Evolutionary conservation across 495 filamentous ascomycete genomes (phyloP), one percentile per base, ranked within the genome.

Genomic region (Aspergillus cavernicola): DNA sequence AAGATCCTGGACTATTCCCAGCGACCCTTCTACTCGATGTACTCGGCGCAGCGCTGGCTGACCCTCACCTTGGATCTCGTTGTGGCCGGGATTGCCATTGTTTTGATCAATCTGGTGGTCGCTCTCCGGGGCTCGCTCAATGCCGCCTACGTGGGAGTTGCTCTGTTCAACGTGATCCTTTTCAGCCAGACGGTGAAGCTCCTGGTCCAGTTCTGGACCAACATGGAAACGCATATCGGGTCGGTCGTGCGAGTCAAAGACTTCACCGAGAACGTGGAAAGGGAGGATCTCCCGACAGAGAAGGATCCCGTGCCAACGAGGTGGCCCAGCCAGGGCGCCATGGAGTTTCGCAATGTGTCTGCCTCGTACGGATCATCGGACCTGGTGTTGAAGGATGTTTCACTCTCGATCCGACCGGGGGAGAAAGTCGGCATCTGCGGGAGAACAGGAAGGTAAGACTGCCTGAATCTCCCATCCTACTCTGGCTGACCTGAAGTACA

Each of bases 371-470:
- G 61, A 68, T 73, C 64, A 72, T 57, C 61, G 3, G 68, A 73
- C 43, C 71, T 63, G 2, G 78, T 78, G 7, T 68, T 85, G 29
- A 66, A 72, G 4, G 60, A 80, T 42, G 58, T 85, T 6, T 78
- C 72, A 11, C 58, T 85, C 0, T 59, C 67, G 8, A 74, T 87
- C 37, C 43, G 66, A 9, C 66, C 75, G 1, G 83, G 82, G 6
- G 74, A 85, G 62, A 84, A 84, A 47, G 65, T 85, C 18, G 79
- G 71, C 19, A 80, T 85, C 29, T 76, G 73, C 41, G 73, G 73
- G 23, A 60, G 71, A 47, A 73, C 71, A 4, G 72, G 72, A 57
- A 74, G 72, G 72, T 74, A 63, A 33, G 31, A 2, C 31, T 29
- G 26, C 4, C 26, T 29, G 5, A 4, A 29, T 29, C 4, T 4